phyloP scores from a whole-genome alignment of 2,329 filamentous ascomycete genomes.

The Aspergillus sp. region DNA sequence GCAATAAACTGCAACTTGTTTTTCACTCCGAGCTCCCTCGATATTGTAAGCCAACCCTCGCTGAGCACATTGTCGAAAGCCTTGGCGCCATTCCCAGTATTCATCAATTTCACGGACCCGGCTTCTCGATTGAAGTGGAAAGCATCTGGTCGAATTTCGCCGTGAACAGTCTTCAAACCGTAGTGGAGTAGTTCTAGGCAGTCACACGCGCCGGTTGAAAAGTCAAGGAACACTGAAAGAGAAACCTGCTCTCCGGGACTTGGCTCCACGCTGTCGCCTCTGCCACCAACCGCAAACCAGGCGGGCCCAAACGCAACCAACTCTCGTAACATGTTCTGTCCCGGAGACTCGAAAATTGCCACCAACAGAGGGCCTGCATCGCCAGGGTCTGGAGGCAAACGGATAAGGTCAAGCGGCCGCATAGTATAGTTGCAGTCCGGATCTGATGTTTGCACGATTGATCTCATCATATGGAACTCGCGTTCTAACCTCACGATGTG shows the following conservation, averaged over 20 bases:
- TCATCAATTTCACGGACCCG: conserved; percentile 73
- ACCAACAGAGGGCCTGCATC: conserved; percentile 73
- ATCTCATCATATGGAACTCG: conserved; percentile 79
- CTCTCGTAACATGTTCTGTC: conserved; percentile 68
- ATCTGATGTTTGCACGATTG: conserved; percentile 68
- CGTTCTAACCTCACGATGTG: conserved; percentile 82
- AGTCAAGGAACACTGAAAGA: conserved; percentile 78
- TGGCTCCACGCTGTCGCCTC: conserved; percentile 46
- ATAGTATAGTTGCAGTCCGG: conserved; percentile 74
- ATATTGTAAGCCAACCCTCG: conserved; percentile 81
- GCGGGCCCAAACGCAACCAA: conserved; percentile 77
- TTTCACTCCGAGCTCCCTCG: conserved; percentile 79
- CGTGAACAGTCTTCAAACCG: conserved; percentile 80
- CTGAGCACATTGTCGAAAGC: conserved; percentile 91
- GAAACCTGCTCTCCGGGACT: conserved; percentile 62
- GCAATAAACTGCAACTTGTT: conserved; percentile 90
- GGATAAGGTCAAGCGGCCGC: conserved; percentile 75
- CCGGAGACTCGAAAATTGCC: conserved; percentile 77
- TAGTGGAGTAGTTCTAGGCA: conserved; percentile 91
- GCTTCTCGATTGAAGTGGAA: conserved; percentile 80
- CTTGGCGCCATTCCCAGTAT: conserved; percentile 81
- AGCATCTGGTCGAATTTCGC: conserved; percentile 84
- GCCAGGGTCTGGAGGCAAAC: conserved; percentile 65
- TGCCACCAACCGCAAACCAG: conserved; percentile 61
- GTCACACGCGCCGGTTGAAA: conserved; percentile 83